Conservation (phyloP, 2,329 filamentous ascomycete species). For the Cladosporium sp. region DNA sequence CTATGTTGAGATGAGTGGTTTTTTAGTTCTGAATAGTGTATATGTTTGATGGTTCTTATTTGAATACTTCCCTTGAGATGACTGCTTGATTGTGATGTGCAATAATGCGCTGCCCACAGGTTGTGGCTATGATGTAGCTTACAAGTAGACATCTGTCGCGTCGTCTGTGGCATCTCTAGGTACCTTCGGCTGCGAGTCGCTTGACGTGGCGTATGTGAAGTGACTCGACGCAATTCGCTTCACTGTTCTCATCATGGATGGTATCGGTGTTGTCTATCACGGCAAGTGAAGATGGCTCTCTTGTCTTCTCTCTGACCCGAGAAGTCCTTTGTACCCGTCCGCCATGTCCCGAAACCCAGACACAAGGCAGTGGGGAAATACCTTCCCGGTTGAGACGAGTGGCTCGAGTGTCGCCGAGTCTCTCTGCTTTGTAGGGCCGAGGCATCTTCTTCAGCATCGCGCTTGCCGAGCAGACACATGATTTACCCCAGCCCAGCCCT, state of each 20-base stretch:
- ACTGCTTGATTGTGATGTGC: background rate
- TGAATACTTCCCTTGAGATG: background rate
- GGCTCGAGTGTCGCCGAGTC: background rate
- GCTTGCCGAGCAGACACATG: constrained; percentile 4
- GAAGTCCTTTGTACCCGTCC: background rate
- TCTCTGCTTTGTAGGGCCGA: background rate
- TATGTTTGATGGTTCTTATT: constrained; percentile 2
- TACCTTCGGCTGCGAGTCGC: background rate
- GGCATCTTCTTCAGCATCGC: background rate
- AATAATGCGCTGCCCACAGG: background rate
- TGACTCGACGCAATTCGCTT: background rate
- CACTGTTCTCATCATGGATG: background rate
- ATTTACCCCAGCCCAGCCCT: constrained; percentile 6
- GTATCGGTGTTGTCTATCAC: background rate
- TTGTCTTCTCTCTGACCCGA: background rate
- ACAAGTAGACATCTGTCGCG: background rate
- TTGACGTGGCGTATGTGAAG: background rate
- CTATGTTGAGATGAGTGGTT: background rate
- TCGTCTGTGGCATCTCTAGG: background rate
- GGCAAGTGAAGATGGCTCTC: background rate
- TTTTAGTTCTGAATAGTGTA: constrained; percentile 6
- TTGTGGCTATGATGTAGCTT: background rate
- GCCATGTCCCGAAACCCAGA: background rate
- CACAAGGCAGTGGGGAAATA: background rate
- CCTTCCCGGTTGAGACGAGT: constrained; percentile 1